These are phyloP conservation scores for Penicillium sp. DNA, from an alignment of 2,329 filamentous ascomycete genomes.

Conservation along the genomic window DNA sequence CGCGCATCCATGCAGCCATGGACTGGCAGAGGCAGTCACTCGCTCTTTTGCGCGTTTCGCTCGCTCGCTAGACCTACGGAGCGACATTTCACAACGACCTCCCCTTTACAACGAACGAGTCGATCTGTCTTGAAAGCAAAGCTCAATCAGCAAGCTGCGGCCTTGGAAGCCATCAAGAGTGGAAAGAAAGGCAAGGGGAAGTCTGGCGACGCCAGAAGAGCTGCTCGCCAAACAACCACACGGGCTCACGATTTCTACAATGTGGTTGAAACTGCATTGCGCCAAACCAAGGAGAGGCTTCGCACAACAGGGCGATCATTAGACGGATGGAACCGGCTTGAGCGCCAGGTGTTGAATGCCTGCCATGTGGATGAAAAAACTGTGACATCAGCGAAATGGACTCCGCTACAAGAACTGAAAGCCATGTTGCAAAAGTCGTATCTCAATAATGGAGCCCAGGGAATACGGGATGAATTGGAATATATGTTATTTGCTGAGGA, in stretches of 20 bases:
- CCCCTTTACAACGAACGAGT: conserved; percentile 25
- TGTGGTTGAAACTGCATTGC: conserved; percentile 28
- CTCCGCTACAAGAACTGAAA: conserved; percentile 27
- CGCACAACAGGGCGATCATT: conserved; percentile 14
- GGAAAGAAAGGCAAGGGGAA: not conserved
- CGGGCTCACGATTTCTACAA: conserved; percentile 26
- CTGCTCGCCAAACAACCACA: conserved; percentile 10
- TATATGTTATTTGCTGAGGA: conserved; percentile 69
- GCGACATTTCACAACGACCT: conserved; percentile 34
- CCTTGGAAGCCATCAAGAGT: not conserved
- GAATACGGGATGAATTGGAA: conserved; percentile 60
- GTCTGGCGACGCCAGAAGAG: not conserved
- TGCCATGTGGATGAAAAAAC: conserved; percentile 25
- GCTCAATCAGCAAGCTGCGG: not conserved
- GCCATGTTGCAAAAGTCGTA: conserved; percentile 59
- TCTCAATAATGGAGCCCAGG: conserved; percentile 51
- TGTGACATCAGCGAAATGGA: conserved; percentile 8
- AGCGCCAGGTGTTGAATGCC: conserved; percentile 33
- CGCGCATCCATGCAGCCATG: conserved; percentile 40
- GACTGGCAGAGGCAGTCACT: conserved; percentile 35
- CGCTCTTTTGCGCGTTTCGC: conserved; percentile 44
- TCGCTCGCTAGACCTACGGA: conserved; percentile 26
- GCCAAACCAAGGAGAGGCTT: conserved; percentile 24
- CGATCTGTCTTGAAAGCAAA: conserved; percentile 10
- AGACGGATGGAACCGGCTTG: conserved; percentile 31